Base-by-base conservation (phyloP, 176 grass and related monocot species). In the Tuctoria greenei region DNA sequence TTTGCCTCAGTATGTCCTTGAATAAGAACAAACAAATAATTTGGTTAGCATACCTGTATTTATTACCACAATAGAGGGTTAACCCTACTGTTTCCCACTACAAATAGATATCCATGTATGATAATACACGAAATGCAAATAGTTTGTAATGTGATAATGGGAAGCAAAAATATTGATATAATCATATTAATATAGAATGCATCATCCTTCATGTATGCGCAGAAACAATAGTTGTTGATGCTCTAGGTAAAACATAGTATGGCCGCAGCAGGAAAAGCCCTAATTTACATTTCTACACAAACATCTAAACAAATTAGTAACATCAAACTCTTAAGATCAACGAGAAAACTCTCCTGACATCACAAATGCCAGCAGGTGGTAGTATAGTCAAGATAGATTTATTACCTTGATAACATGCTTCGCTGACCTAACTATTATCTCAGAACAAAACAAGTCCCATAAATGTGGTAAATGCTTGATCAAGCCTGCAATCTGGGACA, bases 371-470 rank as follows among this genome's bases (percentile, higher is more conserved):
- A 71, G 56, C 38, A 64, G 43, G 14, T 15, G 18, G 34, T 39
- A 87, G 23, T 8, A 38, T 44, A 42, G 74, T 56, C 36, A 17
- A 78, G 81, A 75, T 64, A 69, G 16, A 74, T 59, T 31, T 61
- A 57, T 67, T 65, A 99, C 95, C 95, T 99, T 99, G 21, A 92
- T 71, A 71, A 95, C 69, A 84, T 99, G 95, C 71, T 99, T 99
- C 54, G 95, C 71, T 10, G 95, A 99, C 86, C 95, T 90, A 64
- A 94, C 89, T 82, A 95, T 80, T 85, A 99, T 90, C 81, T 95
- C 92, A 26, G 87, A 67, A 61, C 73, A 85, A 64, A 93, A 88
- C 31, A 99, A 86, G 66, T 92, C 89, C 89, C 79, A 86, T 57
- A 95, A 26, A 83, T 99, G 95, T 14, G 89, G 79, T 58, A 99